A percentile compares a stretch with the other conserved stretches of the same genome.
phyloP scores from a whole-genome alignment of 768 basidiomycete species.

The Lactarius indigo region DNA sequence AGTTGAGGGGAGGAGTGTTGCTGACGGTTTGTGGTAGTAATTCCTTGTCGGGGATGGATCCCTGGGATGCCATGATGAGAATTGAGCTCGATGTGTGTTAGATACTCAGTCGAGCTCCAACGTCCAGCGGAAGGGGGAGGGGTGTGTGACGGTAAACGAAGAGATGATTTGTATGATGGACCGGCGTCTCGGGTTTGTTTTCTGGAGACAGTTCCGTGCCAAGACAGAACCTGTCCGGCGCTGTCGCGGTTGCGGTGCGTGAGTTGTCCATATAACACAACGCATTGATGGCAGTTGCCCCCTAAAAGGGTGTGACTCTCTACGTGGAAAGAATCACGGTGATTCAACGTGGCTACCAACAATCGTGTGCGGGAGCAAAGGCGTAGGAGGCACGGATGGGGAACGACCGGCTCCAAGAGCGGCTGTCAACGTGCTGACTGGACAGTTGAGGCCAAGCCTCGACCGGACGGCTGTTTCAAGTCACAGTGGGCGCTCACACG shows the following conservation, averaged over 20 bases:
- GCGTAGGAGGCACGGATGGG: not conserved
- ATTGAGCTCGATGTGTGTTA: not conserved
- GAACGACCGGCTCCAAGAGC: no score
- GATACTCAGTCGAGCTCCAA: not conserved
- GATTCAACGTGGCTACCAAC: no score
- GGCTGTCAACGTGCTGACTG: not conserved
- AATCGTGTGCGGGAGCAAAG: no score
- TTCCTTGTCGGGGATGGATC: not conserved
- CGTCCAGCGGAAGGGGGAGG: no score
- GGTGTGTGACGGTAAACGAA: not conserved
- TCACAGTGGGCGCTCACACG: not conserved
- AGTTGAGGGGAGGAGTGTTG: not conserved
- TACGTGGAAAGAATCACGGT: no score
- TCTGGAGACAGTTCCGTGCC: not conserved
- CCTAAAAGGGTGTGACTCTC: not conserved
- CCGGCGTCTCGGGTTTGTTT: not conserved
- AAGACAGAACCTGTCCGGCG: not conserved
- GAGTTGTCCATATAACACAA: not conserved
- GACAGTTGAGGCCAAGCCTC: no score
- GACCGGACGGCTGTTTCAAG: no score
- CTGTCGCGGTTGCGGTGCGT: no score
- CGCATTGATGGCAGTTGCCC: not conserved
- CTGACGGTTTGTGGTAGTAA: not conserved
- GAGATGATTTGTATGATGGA: not conserved
- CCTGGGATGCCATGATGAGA: not conserved